These are phyloP conservation scores for Ramalina peruviana DNA, from an alignment of 495 filamentous ascomycete genomes.

Conservation along the genomic window DNA sequence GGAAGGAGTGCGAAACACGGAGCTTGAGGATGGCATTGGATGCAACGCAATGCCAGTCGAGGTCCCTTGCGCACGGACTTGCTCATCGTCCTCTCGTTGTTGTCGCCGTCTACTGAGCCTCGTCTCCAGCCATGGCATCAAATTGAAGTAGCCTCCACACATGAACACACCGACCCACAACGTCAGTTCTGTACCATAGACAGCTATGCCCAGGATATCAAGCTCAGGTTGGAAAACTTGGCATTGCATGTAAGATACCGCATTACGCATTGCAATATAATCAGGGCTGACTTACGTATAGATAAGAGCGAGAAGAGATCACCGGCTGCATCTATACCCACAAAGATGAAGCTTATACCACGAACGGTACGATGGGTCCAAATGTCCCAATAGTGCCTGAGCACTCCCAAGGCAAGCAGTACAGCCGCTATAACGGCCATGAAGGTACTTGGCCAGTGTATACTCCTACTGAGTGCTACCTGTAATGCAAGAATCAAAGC, in stretches of 20 bases:
- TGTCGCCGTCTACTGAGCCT: slow-evolving; percentile 1
- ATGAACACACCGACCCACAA: slow-evolving; percentile 51
- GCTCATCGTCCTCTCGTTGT: slow-evolving; percentile 4
- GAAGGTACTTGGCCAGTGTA: slow-evolving; percentile 39
- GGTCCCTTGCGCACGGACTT: slow-evolving; percentile 6
- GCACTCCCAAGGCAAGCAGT: slow-evolving; percentile 40
- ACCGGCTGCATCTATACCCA: slow-evolving; percentile 48
- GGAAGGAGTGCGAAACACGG: slow-evolving; percentile 39
- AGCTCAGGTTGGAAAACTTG: slow-evolving; percentile 39
- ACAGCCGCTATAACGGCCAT: slow-evolving; percentile 47
- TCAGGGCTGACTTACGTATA: slow-evolving; percentile 22
- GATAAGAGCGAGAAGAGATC: slow-evolving; percentile 49
- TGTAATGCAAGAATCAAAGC: slow-evolving; percentile 37
- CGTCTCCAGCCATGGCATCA: slow-evolving; percentile 35
- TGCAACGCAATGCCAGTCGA: slow-evolving; percentile 25
- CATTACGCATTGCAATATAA: neutral
- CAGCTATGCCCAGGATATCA: slow-evolving; percentile 43
- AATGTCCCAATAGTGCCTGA: slow-evolving; percentile 46
- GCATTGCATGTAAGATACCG: neutral
- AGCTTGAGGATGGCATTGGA: slow-evolving; percentile 41
- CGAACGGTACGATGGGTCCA: slow-evolving; percentile 43
- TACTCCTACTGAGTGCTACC: slow-evolving; percentile 21
- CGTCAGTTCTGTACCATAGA: slow-evolving; percentile 45
- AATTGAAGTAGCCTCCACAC: slow-evolving; percentile 44
- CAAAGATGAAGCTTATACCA: slow-evolving; percentile 53